phyloP scores from a whole-genome alignment of 2,329 filamentous ascomycete species.

The Fonsecaea pedrosoi region DNA sequence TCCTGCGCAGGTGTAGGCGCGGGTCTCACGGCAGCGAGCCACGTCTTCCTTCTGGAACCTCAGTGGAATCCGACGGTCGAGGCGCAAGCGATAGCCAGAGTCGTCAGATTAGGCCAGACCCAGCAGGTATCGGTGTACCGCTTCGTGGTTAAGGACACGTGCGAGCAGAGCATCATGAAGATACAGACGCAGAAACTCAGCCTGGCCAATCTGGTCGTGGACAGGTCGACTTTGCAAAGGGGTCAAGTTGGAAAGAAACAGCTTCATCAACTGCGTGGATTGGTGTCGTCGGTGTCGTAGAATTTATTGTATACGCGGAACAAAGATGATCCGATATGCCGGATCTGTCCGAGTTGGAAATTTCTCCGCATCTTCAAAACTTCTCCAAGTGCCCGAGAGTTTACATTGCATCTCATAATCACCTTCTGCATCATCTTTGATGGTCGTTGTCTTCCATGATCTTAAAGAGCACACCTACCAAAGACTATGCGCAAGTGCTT shows the following conservation, averaged over 20 bases:
- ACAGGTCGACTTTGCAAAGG: neutral
- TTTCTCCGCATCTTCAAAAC: neutral
- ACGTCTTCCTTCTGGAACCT: conserved; percentile 59
- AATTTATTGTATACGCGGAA: neutral
- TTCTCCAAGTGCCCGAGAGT: neutral
- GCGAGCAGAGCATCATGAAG: neutral
- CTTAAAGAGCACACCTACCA: neutral
- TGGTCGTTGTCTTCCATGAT: neutral
- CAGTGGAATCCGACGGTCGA: conserved; percentile 58
- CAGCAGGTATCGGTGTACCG: conserved; percentile 41
- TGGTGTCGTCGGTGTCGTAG: neutral
- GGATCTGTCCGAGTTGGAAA: neutral
- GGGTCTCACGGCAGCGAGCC: conserved; percentile 56
- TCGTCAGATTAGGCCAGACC: conserved; percentile 49
- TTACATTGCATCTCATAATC: neutral
- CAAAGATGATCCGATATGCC: neutral
- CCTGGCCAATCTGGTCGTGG: conserved; percentile 5
- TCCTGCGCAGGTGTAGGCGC: conserved; percentile 60
- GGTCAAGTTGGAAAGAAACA: conserved; percentile 13
- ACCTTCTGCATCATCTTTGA: neutral
- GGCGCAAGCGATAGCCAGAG: conserved; percentile 53
- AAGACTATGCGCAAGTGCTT: conserved; percentile 40
- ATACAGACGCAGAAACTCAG: neutral
- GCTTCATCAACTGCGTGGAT: conserved; percentile 8
- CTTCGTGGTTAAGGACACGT: conserved; percentile 1